These are phyloP conservation scores for Vicia faba DNA, from an alignment of 306 rosid genomes.

Conservation along the genomic window DNA sequence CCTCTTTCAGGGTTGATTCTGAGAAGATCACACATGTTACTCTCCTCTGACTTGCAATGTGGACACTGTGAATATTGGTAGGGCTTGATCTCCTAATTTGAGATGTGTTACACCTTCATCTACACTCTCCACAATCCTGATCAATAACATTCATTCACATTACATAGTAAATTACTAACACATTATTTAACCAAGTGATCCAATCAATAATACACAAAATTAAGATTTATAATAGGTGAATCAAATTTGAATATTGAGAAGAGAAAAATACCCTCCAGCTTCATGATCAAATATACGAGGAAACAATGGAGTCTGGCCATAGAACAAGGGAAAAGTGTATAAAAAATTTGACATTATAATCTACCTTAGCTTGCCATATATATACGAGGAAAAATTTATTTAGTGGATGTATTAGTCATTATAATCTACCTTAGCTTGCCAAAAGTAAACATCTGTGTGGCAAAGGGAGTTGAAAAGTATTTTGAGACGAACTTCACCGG, in stretches of 20 bases:
- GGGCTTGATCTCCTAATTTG: constrained; percentile 86
- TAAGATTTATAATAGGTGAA: neutral
- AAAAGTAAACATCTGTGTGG: constrained; percentile 57
- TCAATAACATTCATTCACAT: neutral
- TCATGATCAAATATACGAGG: constrained; percentile 97
- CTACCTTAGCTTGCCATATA: neutral
- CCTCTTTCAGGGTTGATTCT: constrained; percentile 93
- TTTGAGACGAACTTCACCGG: constrained; percentile 57
- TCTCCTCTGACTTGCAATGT: constrained; percentile 85
- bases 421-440: constrained; percentile 53
- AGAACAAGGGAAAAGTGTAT: constrained; percentile 29
- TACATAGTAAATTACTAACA: neutral
- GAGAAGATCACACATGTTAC: constrained; percentile 92
- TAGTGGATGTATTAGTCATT: neutral
- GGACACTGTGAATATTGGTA: constrained; percentile 88
- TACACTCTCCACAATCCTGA: constrained; percentile 72
- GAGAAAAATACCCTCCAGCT: constrained; percentile 74
- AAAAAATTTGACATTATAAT: constrained; percentile 12
- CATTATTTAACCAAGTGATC: neutral
- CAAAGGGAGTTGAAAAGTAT: constrained; percentile 60
- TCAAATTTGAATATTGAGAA: neutral
- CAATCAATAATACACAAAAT: neutral
- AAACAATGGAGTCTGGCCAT: constrained; percentile 86
- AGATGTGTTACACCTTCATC: constrained; percentile 90
- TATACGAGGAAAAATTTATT: neutral